phyloP scores from a whole-genome alignment of 805 yeast species.

The Metschnikowia dekortorum region DNA sequence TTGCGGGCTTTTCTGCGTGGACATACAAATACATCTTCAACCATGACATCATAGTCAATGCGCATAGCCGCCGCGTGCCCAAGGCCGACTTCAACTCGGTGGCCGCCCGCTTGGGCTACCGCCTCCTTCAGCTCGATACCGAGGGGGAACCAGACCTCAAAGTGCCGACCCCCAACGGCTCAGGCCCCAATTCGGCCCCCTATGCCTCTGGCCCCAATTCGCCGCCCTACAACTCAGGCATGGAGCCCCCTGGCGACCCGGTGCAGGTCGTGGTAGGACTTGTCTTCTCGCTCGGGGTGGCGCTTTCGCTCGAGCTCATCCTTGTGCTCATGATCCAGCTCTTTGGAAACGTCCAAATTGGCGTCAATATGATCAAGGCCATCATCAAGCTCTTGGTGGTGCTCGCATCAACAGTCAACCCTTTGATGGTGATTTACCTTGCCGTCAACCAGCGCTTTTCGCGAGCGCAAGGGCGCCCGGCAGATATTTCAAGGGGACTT shows the following conservation, averaged over 20 bases:
- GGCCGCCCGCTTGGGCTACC: constrained; percentile 14
- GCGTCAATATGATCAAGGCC: constrained; percentile 32
- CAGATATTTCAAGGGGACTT: constrained; percentile 1
- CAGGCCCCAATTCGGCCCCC: too few relatives aligned
- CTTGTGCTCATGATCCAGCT: constrained; percentile 36
- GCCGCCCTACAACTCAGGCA: not conserved
- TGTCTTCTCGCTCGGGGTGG: constrained; percentile 26
- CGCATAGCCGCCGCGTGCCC: constrained; percentile 16
- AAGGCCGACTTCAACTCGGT: constrained; percentile 25
- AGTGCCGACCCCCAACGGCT: too few relatives aligned
- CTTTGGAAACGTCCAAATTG: constrained; percentile 18
- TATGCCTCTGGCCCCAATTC: too few relatives aligned
- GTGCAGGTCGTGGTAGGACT: constrained; percentile 16
- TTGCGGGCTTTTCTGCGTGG: constrained; percentile 17
- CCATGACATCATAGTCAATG: constrained; percentile 23
- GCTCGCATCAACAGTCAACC: constrained; percentile 39
- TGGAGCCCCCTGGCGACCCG: not conserved
- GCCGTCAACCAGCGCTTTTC: constrained; percentile 25
- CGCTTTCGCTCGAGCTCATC: constrained; percentile 31
- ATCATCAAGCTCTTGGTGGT: constrained; percentile 37
- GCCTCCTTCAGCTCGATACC: constrained; percentile 17
- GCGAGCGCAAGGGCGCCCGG: constrained; percentile 14
- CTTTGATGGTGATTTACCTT: constrained; percentile 35
- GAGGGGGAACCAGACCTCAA: constrained; percentile 9
- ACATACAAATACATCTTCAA: constrained; percentile 21